These are phyloP conservation scores for Leccinum aurantiacum DNA, from an alignment of 768 basidiomycete species.

Conservation along the genomic window DNA sequence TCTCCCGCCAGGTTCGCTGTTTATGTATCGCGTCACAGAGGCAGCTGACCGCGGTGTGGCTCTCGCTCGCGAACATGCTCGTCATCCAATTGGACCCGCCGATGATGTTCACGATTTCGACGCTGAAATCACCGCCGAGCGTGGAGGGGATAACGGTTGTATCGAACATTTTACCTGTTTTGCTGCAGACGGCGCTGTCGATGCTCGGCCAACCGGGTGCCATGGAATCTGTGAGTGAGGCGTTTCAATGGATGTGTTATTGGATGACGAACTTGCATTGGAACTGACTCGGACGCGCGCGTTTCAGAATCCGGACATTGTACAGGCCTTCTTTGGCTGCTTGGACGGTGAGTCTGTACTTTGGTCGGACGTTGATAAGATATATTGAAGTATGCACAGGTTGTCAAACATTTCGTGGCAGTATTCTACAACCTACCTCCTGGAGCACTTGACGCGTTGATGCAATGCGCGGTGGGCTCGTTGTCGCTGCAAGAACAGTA, in stretches of 20 bases:
- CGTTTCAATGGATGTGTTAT: not conserved
- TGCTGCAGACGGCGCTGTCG: conserved; percentile 58
- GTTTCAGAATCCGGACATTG: conserved; percentile 83
- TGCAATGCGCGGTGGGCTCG: conserved; percentile 67
- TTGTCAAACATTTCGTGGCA: conserved; percentile 59
- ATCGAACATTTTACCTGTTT: conserved; percentile 49
- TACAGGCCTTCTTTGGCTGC: conserved; percentile 85
- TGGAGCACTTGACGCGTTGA: conserved; percentile 62
- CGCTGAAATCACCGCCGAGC: conserved; percentile 52
- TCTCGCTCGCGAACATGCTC: conserved; percentile 77
- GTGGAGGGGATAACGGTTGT: conserved; percentile 59
- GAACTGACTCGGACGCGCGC: conserved; percentile 10
- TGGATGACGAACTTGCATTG: not conserved
- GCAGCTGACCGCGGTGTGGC: conserved; percentile 80
- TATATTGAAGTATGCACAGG: conserved; percentile 21
- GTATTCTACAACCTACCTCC: conserved; percentile 39
- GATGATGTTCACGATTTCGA: conserved; percentile 34
- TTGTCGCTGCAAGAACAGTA: conserved; percentile 80
- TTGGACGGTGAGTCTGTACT: conserved; percentile 57
- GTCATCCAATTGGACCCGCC: conserved; percentile 83
- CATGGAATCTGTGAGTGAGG: conserved; percentile 64
- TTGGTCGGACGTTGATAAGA: not conserved
- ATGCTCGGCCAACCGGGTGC: conserved; percentile 55
- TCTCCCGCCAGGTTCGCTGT: conserved; percentile 81
- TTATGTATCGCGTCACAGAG: conserved; percentile 74